These are phyloP conservation scores for Colletotrichum higginsianum DNA, from an alignment of 2,329 filamentous ascomycete genomes.

Conservation along the genomic window DNA sequence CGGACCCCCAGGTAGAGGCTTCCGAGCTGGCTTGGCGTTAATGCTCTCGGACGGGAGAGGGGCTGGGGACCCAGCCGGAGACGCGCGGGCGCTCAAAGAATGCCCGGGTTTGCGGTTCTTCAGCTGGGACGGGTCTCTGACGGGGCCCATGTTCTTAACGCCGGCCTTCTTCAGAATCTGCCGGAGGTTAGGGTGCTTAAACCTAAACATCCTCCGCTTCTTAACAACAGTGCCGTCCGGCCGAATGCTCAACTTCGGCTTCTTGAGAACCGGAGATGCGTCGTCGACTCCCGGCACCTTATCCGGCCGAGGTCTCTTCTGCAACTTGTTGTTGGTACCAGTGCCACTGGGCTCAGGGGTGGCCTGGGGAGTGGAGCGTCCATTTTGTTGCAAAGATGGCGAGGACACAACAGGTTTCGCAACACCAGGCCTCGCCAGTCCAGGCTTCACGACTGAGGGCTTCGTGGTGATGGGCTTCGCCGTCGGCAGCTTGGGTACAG, in stretches of 20 bases:
- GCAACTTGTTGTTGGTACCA: conserved; percentile 39
- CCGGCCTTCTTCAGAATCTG: conserved; percentile 49
- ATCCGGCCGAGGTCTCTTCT: conserved; percentile 56
- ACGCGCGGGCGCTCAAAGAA: conserved; percentile 36
- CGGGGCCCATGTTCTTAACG: conserved; percentile 26
- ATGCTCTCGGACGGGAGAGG: conserved; percentile 46
- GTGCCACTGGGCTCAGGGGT: conserved; percentile 40
- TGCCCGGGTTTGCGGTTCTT: conserved; percentile 35
- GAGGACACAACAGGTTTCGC: conserved; percentile 17
- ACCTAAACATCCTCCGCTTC: conserved; percentile 55
- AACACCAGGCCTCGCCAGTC: conserved; percentile 11
- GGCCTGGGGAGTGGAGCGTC: conserved; percentile 33
- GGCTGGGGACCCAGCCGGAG: conserved; percentile 50
- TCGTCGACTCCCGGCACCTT: conserved; percentile 54
- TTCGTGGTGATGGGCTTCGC: conserved; percentile 44
- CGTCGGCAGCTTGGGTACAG: not conserved
- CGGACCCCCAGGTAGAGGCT: conserved; percentile 49
- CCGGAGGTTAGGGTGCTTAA: conserved; percentile 53
- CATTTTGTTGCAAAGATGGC: conserved; percentile 14
- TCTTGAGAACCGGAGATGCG: conserved; percentile 54
- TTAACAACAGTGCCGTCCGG: conserved; percentile 44
- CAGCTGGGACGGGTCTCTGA: conserved; percentile 32
- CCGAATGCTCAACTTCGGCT: conserved; percentile 53
- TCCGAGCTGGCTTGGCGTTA: conserved; percentile 53
- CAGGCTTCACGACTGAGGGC: conserved; percentile 36